phyloP scores from a whole-genome alignment of 208 protist genomes.

The Herpetomonas samuelpessoai region DNA sequence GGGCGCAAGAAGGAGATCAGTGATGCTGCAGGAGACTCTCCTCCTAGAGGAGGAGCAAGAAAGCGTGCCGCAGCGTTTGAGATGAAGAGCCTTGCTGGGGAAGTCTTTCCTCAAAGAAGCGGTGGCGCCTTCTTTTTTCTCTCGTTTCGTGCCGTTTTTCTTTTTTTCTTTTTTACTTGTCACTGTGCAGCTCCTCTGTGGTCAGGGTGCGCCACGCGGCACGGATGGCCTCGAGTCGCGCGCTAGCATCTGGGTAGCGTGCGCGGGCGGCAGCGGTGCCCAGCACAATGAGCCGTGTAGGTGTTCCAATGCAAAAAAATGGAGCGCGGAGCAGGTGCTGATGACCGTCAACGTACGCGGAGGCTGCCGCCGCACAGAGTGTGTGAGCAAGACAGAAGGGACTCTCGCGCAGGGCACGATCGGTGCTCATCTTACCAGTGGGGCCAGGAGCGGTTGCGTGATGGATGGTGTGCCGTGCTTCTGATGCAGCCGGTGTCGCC shows the following conservation, averaged over 20 bases:
- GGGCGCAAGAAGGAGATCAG: no score
- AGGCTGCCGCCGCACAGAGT: conserved; percentile 41
- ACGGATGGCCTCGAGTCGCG: conserved; percentile 27
- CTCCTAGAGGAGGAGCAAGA: no score
- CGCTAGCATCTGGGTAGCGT: conserved; percentile 18
- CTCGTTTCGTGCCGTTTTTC: no score
- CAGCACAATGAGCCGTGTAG: conserved; percentile 68
- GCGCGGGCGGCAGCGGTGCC: conserved; percentile 35
- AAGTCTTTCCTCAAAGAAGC: no score
- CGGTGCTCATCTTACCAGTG: conserved; percentile 13
- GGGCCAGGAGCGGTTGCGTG: neutral
- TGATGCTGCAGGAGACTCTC: no score
- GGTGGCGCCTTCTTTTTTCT: no score
- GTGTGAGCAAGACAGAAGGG: conserved; percentile 46
- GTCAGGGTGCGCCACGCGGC: conserved; percentile 26
- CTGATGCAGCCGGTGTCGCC: neutral
- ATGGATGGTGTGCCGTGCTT: neutral
- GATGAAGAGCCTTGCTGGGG: no score
- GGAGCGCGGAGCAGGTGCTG: conserved; percentile 63
- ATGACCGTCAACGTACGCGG: conserved; percentile 72
- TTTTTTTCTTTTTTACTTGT: conserved; percentile 1
- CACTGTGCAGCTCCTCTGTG: conserved; percentile 2
- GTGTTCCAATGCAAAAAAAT: conserved; percentile 65
- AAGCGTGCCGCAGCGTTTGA: no score
- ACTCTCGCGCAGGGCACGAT: conserved; percentile 45